Conservation (phyloP, 2,329 filamentous ascomycete species). For the Pseudogymnoascus sp. region DNA sequence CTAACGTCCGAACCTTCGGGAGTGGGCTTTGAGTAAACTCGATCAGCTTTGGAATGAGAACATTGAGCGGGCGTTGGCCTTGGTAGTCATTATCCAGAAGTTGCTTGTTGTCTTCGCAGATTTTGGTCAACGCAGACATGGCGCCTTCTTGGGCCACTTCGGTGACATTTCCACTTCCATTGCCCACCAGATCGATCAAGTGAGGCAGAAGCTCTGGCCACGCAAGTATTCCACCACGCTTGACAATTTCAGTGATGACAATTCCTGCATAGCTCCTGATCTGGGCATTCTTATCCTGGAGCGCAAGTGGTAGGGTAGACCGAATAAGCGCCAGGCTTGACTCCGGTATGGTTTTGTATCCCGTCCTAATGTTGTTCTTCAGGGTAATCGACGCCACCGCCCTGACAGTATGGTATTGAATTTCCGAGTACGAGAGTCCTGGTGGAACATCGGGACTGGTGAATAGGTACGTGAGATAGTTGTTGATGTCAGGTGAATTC, state of each 20-base stretch:
- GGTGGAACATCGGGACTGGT: constrained; percentile 58
- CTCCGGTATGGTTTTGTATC: constrained; percentile 69
- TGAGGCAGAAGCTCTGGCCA: constrained; percentile 90
- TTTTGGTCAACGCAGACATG: constrained; percentile 87
- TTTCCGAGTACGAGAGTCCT: constrained; percentile 48
- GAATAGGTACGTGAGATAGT: constrained; percentile 90
- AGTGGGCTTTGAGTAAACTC: constrained; percentile 72
- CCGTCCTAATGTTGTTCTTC: constrained; percentile 80
- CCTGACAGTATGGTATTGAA: constrained; percentile 67
- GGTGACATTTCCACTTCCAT: constrained; percentile 59
- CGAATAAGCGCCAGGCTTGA: constrained; percentile 69
- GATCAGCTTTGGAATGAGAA: constrained; percentile 84
- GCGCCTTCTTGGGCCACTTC: constrained; percentile 79
- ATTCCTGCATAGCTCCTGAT: constrained; percentile 87
- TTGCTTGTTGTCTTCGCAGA: constrained; percentile 92
- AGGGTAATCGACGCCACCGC: constrained; percentile 88
- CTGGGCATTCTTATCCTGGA: constrained; percentile 73
- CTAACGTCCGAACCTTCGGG: constrained; percentile 69
- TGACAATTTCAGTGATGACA: constrained; percentile 87
- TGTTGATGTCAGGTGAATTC: constrained; percentile 85
- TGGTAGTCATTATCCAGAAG: constrained; percentile 80
- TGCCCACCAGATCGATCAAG: constrained; percentile 68
- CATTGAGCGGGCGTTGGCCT: constrained; percentile 77
- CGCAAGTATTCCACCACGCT: constrained; percentile 72
- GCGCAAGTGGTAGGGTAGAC: constrained; percentile 64